Evolutionary conservation across 129 eudicot genomes (phyloP), one percentile per base, ranked within the genome.

Genomic region (Lactuca sativa): DNA sequence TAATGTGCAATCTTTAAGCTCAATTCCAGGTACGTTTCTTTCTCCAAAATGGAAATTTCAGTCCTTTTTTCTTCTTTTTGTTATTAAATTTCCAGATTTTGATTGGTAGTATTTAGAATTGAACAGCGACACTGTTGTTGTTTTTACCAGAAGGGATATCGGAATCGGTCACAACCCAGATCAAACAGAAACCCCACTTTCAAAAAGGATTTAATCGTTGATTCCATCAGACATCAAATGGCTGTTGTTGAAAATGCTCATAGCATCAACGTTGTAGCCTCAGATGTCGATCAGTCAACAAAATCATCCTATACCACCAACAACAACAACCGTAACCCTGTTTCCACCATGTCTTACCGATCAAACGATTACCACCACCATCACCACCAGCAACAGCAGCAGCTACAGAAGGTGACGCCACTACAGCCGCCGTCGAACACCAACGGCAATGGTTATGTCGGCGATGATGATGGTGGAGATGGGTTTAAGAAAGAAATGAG

Each of bases 401-500:
- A 68, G 33, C 38, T 34, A 54, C 73, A 49, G 56, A 77, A 43
- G 67, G 53, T 48, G 66, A 43, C 72, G 48, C 4, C 81, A 17
- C 38, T 36, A 43, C 62, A 25, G 41, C 9, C 70, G 55, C 69
- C 69, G 55, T 0, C 68, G 70, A 5, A 38, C 36, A 48, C 30
- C 37, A 60, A 30, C 36, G 80, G 77, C 12, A 71, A 70, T 15
- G 61, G 38, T 33, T 38, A 33, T 25, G 69, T 16, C 5, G 72
- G 59, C 15, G 79, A 32, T 56, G 78, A 33, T 60, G 71, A 70
- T 14, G 82, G 38, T 1, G 82, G 73, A 10, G 79, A 83, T 61
- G 88, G 84, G 68, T 81, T 81, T 78, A 79, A 89, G 82, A 74
- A 64, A 64, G 93, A 86, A 79, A 84, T 86, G 81, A 86, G 80